phyloP scores from a whole-genome alignment of 108 stramenopile genomes.

The Skeletonema potamos region DNA sequence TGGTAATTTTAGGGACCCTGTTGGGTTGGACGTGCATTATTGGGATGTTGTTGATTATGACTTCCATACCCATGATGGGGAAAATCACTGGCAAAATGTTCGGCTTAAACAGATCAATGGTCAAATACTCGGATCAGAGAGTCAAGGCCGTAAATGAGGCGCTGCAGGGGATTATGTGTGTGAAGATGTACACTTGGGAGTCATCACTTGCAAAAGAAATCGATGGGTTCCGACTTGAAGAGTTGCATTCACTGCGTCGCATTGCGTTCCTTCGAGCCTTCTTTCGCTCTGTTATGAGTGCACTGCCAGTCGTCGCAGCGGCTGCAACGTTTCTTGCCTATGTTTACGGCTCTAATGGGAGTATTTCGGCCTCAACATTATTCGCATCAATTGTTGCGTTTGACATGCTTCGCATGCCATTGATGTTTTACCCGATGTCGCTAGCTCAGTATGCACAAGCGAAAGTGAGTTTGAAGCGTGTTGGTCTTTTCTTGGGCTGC shows the following conservation, averaged over 20 bases:
- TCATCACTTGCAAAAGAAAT: constrained; percentile 65
- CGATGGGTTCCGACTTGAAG: constrained; percentile 49
- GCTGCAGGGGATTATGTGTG: constrained; percentile 85
- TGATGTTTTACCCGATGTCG: constrained; percentile 70
- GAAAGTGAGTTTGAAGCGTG: constrained; percentile 63
- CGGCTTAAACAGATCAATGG: constrained; percentile 70
- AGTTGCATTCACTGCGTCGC: constrained; percentile 53
- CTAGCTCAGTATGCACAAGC: constrained; percentile 69
- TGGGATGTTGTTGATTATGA: constrained; percentile 76
- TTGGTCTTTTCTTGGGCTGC: constrained; percentile 38
- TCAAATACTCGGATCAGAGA: constrained; percentile 76
- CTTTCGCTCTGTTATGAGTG: constrained; percentile 63
- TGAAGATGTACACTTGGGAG: constrained; percentile 96
- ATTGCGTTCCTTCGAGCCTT: constrained; percentile 69
- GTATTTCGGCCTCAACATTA: constrained; percentile 57
- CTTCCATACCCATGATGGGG: constrained; percentile 67
- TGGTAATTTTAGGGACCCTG: constrained; percentile 64
- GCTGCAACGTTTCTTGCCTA: constrained; percentile 65
- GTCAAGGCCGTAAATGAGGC: constrained; percentile 90
- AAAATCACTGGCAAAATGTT: constrained; percentile 65
- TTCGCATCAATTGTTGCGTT: constrained; percentile 70
- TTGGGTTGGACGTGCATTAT: constrained; percentile 80
- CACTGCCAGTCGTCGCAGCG: constrained; percentile 62
- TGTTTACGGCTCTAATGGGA: constrained; percentile 32
- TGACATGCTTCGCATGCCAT: constrained; percentile 71